These are phyloP conservation scores for Esteya vermicola DNA, from an alignment of 2,329 filamentous ascomycete genomes.

Conservation along the genomic window DNA sequence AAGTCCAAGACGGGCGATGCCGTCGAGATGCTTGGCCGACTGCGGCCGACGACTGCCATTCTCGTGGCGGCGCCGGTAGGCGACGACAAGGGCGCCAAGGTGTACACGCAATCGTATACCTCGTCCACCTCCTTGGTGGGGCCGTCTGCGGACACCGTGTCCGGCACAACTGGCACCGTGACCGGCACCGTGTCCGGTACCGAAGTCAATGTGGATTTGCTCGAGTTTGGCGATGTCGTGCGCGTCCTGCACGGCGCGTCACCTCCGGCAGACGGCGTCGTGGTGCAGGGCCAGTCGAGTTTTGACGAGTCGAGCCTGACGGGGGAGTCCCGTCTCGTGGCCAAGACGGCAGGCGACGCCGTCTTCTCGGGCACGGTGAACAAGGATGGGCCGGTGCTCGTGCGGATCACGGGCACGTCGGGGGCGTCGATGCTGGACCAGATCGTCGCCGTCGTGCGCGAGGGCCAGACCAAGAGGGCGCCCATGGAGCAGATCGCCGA, in stretches of 20 bases:
- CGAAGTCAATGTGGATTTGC: conserved; percentile 45
- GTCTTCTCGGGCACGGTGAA: conserved; percentile 67
- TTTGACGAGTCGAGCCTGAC: conserved; percentile 91
- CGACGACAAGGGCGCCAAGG: conserved; percentile 9
- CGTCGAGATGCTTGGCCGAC: conserved; percentile 61
- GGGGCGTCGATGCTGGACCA: conserved; percentile 67
- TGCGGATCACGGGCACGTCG: conserved; percentile 48
- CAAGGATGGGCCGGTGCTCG: conserved; percentile 45
- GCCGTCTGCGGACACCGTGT: too few relatives aligned
- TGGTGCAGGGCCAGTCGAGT: conserved; percentile 46
- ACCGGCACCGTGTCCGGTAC: too few relatives aligned
- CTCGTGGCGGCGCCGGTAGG: conserved; percentile 58
- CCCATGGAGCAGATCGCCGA: conserved; percentile 66
- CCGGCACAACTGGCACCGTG: too few relatives aligned
- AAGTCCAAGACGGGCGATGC: conserved; percentile 84
- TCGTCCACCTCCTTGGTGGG: too few relatives aligned
- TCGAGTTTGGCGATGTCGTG: conserved; percentile 63
- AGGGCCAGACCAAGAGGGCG: conserved; percentile 62
- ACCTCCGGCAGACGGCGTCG: conserved; percentile 66
- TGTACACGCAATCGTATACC: background rate
- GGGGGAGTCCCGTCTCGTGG: conserved; percentile 55
- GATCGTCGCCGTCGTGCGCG: conserved; percentile 62
- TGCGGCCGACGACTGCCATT: conserved; percentile 68
- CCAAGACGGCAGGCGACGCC: conserved; percentile 46
- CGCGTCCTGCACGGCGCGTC: conserved; percentile 66